Evolutionary conservation across 176 grass and related monocot species (phyloP).

Genomic region (Raddia guianensis): DNA sequence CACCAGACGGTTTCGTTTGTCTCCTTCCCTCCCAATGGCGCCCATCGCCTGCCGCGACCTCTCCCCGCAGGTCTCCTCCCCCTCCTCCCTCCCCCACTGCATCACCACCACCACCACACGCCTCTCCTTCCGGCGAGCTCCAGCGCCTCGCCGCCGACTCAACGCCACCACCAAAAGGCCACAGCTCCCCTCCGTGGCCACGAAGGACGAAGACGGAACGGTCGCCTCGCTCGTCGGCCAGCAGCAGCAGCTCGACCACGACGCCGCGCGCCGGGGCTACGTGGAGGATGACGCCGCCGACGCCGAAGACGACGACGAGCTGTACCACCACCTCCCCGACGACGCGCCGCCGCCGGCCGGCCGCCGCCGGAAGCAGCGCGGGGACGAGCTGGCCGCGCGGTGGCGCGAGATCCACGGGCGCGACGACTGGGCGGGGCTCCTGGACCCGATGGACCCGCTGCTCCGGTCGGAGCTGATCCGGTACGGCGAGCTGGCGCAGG

Average conservation of each 20-base stretch:
- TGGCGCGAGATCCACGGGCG: conserved; percentile 83
- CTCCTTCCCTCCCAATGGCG: conserved; percentile 34
- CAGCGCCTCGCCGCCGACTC: not conserved
- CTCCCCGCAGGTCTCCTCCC: conserved; percentile 25
- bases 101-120: not conserved
- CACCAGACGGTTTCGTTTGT: not conserved
- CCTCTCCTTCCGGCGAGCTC: conserved; percentile 35
- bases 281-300: not conserved
- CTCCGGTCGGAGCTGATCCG: conserved; percentile 74
- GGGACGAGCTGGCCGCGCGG: conserved; percentile 34
- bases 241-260: conserved; percentile 31
- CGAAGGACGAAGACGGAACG: conserved; percentile 35
- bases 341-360: not conserved
- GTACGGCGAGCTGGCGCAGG: conserved; percentile 87
- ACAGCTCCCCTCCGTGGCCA: conserved; percentile 40
- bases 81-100: not conserved
- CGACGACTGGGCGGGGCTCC: conserved; percentile 74
- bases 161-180: not conserved
- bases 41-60: conserved; percentile 30
- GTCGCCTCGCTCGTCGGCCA: conserved; percentile 57
- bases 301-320: not conserved
- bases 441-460: conserved; percentile 79
- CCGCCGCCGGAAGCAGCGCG: not conserved
- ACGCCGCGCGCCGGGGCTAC: not conserved
- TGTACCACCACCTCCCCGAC: not conserved